Conservation (phyloP, 768 basidiomycete genomes). For the Sarcodon aspratus region DNA sequence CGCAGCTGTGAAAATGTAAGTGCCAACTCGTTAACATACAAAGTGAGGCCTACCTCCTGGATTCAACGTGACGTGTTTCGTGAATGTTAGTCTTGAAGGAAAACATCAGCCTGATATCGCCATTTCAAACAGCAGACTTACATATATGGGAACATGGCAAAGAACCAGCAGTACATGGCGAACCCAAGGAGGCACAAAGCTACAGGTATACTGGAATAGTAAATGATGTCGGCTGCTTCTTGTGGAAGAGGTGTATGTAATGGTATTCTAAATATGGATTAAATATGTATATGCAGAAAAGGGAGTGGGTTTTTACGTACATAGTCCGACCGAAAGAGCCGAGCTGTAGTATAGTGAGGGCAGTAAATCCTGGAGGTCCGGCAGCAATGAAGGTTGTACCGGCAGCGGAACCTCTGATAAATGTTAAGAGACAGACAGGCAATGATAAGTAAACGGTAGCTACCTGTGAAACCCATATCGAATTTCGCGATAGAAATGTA, state of each 20-base stretch:
- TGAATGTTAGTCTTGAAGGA: background rate
- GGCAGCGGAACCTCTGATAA: background rate
- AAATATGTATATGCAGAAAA: no score
- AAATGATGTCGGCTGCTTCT: background rate
- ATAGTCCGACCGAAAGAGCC: background rate
- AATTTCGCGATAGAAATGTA: background rate
- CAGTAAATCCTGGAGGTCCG: background rate
- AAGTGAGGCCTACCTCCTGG: background rate
- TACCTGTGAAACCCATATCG: background rate
- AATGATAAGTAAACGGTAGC: no score
- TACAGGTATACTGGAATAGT: background rate
- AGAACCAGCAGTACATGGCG: background rate
- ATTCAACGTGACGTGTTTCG: background rate
- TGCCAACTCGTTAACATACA: no score
- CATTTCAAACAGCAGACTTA: background rate
- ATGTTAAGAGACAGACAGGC: background rate
- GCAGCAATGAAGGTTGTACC: background rate
- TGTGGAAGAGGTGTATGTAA: background rate
- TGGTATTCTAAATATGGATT: background rate
- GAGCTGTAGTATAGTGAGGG: background rate
- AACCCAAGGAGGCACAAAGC: background rate
- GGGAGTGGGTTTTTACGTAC: background rate
- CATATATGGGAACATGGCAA: background rate
- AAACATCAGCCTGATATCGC: background rate
- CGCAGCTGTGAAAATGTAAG: background rate